Evolutionary conservation across 2,329 filamentous ascomycete genomes (phyloP).

Genomic region (Neospermospora avenae): DNA sequence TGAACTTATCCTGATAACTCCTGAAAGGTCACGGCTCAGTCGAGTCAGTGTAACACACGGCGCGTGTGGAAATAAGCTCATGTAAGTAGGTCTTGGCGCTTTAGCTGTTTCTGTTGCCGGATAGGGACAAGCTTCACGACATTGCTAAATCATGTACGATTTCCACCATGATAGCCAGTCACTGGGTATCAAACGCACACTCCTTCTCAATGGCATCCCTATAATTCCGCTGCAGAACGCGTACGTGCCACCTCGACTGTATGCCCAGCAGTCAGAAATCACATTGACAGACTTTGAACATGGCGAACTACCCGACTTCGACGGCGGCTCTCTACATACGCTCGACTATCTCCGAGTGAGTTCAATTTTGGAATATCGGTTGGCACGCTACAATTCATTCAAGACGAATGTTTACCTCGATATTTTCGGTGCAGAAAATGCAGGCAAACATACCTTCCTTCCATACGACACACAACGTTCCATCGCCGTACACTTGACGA

Average conservation of each 20-base stretch:
- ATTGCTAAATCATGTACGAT: neutral
- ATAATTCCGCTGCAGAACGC: conserved; percentile 19
- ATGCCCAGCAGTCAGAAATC: conserved; percentile 17
- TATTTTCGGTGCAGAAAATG: conserved; percentile 14
- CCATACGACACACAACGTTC: neutral
- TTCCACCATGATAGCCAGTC: neutral
- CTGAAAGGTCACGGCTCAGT: no score
- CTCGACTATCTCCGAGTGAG: conserved; percentile 13
- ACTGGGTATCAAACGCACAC: no score
- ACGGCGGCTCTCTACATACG: neutral
- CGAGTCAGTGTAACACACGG: no score
- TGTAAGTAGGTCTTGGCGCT: neutral
- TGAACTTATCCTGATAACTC: no score
- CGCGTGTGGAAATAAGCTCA: neutral
- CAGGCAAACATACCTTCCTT: conserved; percentile 14
- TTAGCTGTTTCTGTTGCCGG: neutral
- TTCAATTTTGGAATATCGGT: neutral
- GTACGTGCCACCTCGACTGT: conserved; percentile 13
- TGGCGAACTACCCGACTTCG: neutral
- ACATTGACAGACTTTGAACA: conserved; percentile 5
- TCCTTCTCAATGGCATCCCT: conserved; percentile 20
- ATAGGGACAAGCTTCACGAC: neutral
- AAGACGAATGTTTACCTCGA: conserved; percentile 10
- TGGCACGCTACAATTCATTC: conserved; percentile 5
- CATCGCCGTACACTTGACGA: neutral